Percentiles rank a stretch among this genome's conserved stretches.
phyloP scores from a whole-genome alignment of 805 yeast genomes.

The Yarrowia divulgata region DNA sequence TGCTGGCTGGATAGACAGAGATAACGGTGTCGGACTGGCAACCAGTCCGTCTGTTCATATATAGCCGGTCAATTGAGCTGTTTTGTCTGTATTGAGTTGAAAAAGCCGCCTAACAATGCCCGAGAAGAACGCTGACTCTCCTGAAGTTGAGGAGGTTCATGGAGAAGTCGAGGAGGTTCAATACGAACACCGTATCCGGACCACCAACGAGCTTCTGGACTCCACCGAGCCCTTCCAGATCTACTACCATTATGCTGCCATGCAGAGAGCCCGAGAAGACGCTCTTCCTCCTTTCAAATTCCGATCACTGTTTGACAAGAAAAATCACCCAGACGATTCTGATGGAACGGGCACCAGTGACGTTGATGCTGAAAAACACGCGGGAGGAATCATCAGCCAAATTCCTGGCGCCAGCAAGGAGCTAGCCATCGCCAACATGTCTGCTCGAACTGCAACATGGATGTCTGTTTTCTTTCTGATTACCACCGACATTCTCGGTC shows the following conservation, averaged over 20 bases:
- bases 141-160: constrained; percentile 2
- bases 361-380: neutral
- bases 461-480: constrained; percentile 53
- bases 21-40: constrained; percentile 1
- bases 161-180: constrained; percentile 1
- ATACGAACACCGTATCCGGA: neutral
- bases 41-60: neutral
- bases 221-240: constrained; percentile 13
- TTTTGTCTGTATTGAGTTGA: too few species aligned
- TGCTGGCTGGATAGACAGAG: neutral
- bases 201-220: constrained; percentile 17
- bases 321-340: neutral
- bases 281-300: constrained; percentile 11
- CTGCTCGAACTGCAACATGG: constrained; percentile 45
- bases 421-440: constrained; percentile 42
- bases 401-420: constrained; percentile 9
- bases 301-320: neutral
- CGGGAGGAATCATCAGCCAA: constrained; percentile 6
- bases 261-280: constrained; percentile 34
- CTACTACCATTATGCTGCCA: constrained; percentile 16
- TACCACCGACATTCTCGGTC: constrained; percentile 58
- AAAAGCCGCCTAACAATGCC: neutral
- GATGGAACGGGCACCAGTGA: neutral
- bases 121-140: neutral
- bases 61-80: neutral